Base-by-base conservation (phyloP, 1,284 basidiomycete genomes). In the Rhizoctonia solani region DNA sequence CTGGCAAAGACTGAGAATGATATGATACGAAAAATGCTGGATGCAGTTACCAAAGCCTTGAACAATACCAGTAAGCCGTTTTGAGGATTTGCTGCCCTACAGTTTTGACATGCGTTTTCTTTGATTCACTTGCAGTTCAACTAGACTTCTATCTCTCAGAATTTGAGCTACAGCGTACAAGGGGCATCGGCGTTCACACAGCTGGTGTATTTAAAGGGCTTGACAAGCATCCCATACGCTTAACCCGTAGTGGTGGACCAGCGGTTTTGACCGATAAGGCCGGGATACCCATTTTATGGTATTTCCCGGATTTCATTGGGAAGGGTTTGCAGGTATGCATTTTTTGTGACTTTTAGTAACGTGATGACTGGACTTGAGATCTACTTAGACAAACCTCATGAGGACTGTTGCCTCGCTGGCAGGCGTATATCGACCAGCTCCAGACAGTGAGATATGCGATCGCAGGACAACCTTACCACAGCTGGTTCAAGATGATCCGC, bases 261-360 rank as follows among this genome's bases (percentile, higher is more conserved):
- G 53, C 53, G 14, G 30, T 54, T 16, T 6, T 54, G 3, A 32
- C 34, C 1, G 53, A 54, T 37, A 9, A 34, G 30, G 53, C 30
- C 5, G 30, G 19, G 4, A 13, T 54, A 6, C 4, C 23, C 6
- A 8, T 37, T 2, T n/a, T 54, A 16, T 54, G 53, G 53, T 54
- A 54, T 32, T 54, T 54, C 30, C 53, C 53, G 6, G 30, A 16
- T 27, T 54, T 54, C 53, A 34, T 54, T 37, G 53, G 53, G n/a
- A 34, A 14, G 53, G 53, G 53, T 9, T 32, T 54, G 21, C 14
- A 13, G 29, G 53, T 54, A 23, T 29, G 25, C 32, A 34, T 34
- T 11, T 50, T 50, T 3, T 4, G 47, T 14, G 13, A 5, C 41
- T 6, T 44, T 16, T 16, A 44, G 25, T 4, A 50, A 19, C 13